These are phyloP conservation scores for Cladophialophora carrionii DNA, from an alignment of 2,329 filamentous ascomycete species.

Conservation along the genomic window DNA sequence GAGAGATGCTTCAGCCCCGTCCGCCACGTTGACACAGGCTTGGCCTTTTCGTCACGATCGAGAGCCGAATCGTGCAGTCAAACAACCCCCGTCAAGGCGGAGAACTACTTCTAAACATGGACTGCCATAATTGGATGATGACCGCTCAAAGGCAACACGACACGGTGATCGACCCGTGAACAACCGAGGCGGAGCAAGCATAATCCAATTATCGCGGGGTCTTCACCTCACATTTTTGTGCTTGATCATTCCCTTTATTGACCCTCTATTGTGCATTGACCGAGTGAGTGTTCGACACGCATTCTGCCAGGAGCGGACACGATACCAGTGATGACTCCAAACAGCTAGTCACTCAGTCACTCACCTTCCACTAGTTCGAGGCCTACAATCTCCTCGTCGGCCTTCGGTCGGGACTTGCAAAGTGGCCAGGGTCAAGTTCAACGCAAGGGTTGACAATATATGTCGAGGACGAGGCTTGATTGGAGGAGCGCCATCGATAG, in stretches of 20 bases:
- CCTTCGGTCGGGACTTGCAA: background rate
- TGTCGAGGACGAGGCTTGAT: background rate
- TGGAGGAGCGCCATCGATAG: background rate
- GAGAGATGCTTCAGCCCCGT: background rate
- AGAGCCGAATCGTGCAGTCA: background rate
- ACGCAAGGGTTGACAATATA: background rate
- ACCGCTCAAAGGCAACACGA: background rate
- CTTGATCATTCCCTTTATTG: background rate
- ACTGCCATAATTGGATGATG: background rate
- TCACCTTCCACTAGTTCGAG: background rate
- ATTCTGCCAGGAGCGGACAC: background rate
- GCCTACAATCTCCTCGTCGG: background rate
- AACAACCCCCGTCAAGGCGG: background rate
- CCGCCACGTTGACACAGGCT: background rate
- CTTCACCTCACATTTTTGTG: background rate
- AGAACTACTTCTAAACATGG: background rate
- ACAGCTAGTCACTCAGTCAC: background rate
- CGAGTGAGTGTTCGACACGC: background rate
- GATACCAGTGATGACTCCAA: background rate
- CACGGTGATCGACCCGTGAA: background rate
- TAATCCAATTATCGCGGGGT: background rate
- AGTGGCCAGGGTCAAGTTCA: background rate
- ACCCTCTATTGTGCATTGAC: background rate
- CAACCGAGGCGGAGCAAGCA: background rate
- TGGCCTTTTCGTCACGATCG: background rate